phyloP scores from a whole-genome alignment of 2,329 filamentous ascomycete genomes.

The Diplodia scrobiculata region DNA sequence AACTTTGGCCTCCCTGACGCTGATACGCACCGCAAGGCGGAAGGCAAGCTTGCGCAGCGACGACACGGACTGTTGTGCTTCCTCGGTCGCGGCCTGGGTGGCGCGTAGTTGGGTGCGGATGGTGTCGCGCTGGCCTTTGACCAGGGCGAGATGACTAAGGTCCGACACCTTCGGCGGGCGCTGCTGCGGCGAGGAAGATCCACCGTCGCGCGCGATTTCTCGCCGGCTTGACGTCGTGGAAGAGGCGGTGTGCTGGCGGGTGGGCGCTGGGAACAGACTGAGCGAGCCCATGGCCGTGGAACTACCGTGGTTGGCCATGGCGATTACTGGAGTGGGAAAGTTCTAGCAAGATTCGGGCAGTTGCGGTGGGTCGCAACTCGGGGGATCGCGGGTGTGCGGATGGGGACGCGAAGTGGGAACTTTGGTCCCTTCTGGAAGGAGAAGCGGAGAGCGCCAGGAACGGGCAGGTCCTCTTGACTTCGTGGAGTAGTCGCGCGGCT shows the following conservation, averaged over 20 bases:
- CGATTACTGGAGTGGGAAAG: slow-evolving; percentile 1
- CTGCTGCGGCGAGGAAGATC: slow-evolving; percentile 7
- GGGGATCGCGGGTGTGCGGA: slow-evolving; percentile 22
- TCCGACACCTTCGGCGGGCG: slow-evolving; percentile 4
- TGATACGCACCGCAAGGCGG: slow-evolving; percentile 45
- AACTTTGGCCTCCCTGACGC: slow-evolving; percentile 45
- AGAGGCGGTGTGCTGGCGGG: slow-evolving; percentile 27
- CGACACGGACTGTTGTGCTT: slow-evolving; percentile 42
- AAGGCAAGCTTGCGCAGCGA: slow-evolving; percentile 43
- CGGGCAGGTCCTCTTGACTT: slow-evolving; percentile 1
- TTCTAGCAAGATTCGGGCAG: slow-evolving; percentile 15
- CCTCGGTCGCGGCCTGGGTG: slow-evolving; percentile 40
- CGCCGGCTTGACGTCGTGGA: slow-evolving; percentile 18
- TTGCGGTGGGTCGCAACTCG: slow-evolving; percentile 17
- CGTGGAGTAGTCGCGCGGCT: slow-evolving; percentile 1
- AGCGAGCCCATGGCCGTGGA: slow-evolving; percentile 12
- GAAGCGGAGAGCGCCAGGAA: slow-evolving; percentile 4
- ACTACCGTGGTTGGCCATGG: slow-evolving; percentile 15
- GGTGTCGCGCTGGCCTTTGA: slow-evolving; percentile 42
- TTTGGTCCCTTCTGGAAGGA: neutral
- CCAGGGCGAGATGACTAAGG: slow-evolving; percentile 38
- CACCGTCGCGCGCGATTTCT: slow-evolving; percentile 14
- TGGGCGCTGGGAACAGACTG: slow-evolving; percentile 26
- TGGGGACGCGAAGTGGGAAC: slow-evolving; percentile 13
- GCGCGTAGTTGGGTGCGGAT: slow-evolving; percentile 41